Base-by-base conservation (phyloP, 2,329 filamentous ascomycete species). In the Ilyonectria mors-panacis region DNA sequence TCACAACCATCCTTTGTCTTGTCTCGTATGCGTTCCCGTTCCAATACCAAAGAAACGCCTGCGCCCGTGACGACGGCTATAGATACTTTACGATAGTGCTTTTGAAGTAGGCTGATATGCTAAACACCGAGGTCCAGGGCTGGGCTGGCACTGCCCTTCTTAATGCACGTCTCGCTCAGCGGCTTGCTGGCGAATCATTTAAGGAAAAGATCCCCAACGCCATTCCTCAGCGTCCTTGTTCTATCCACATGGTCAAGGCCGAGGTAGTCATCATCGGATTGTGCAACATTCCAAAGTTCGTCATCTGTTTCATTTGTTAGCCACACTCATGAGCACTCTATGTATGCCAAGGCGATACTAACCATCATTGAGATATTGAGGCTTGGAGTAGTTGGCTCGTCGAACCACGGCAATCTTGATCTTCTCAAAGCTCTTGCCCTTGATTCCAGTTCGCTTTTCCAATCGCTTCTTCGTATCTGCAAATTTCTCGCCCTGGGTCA, bases 361-460 rank as follows among this genome's bases (percentile, higher is more conserved):
- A 97, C 95, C 94, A 83, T 98, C 96, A 73, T 92, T 90, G 53
- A 99, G 85, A 82, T 97, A 97, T 66, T 90, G 88, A 28, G 94
- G 92, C 77, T 92, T 94, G 44, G 92, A 90, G 81, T 93, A 97
- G 47, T 85, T 85, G 58, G 89, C 87, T 78, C 93, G 86, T 79
- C 91, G 86, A 58, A 98, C 88, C 35, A 97, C 82, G 7, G 94
- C 93, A 84, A 99, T 98, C 81, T 97, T 98, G 81, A 99, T 96
- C 86, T 98, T 98, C 81, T 99, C 95, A 73, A 99, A 95, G 72
- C 94, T 94, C 86, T 99, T 99, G 80, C 96, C 97, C 82, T 98
- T 98, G 83, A 99, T 91, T 28, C 95, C 95, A 1, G 94, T 97
- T 66, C 95, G 88, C 81, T 95, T 95, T 74, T 96, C 95, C 4